Evolutionary conservation across 345 rosid species (phyloP).

Genomic region (Sonneratia caseolaris): DNA sequence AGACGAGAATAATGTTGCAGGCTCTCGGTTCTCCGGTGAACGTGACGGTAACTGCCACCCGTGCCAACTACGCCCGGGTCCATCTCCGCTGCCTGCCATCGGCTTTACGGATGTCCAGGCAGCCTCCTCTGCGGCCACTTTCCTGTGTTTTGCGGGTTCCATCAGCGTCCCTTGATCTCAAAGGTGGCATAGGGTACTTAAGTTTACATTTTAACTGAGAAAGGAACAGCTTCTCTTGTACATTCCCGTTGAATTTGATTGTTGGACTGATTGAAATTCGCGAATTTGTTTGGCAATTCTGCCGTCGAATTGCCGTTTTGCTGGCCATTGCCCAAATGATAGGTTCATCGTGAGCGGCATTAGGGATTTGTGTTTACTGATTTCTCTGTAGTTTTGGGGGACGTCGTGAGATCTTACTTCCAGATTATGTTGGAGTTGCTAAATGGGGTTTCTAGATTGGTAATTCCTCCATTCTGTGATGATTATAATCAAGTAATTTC

Average conservation of each 20-base stretch:
- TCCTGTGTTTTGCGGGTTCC: conserved; percentile 17
- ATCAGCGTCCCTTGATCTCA: conserved; percentile 36
- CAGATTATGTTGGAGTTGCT: neutral
- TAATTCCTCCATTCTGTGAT: neutral
- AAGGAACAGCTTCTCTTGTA: neutral
- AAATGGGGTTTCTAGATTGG: neutral
- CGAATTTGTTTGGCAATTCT: neutral
- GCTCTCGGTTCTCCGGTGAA: conserved; percentile 14
- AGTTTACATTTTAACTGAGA: neutral
- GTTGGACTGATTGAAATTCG: neutral
- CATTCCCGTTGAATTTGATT: neutral
- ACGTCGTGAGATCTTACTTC: neutral
- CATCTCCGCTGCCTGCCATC: conserved; percentile 14
- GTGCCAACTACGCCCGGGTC: conserved; percentile 5
- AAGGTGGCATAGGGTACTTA: conserved; percentile 51
- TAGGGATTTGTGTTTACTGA: neutral
- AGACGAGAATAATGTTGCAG: conserved; percentile 19
- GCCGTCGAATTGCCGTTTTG: neutral
- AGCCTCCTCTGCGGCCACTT: conserved; percentile 13
- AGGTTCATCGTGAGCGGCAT: neutral
- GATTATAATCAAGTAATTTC: neutral
- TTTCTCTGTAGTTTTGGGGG: neutral
- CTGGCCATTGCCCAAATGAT: neutral
- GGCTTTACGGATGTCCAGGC: conserved; percentile 9
- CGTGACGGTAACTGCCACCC: conserved; percentile 14